Conservation (phyloP, 768 basidiomycete species). For the Coprinellus micaceus region DNA sequence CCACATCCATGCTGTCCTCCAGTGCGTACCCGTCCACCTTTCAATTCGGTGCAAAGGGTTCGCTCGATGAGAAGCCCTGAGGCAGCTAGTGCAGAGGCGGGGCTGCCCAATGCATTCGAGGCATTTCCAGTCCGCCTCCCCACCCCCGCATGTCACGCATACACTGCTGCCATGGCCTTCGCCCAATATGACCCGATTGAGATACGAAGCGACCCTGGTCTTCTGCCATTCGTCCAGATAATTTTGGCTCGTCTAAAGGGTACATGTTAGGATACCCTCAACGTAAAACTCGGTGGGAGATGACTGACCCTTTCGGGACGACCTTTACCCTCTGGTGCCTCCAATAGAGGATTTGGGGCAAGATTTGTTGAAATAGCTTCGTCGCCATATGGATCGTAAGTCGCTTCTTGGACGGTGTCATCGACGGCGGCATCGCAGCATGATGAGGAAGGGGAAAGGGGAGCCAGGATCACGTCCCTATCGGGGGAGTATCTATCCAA, state of each 20-base stretch:
- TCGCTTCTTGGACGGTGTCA: too few species aligned
- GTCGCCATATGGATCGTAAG: too few species aligned
- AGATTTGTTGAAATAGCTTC: too few species aligned
- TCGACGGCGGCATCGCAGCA: neutral
- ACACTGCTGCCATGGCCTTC: neutral
- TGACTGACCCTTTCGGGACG: neutral
- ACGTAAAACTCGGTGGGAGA: neutral
- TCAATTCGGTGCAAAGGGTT: constrained; percentile 18
- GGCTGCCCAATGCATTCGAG: neutral
- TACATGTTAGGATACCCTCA: neutral
- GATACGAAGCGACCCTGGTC: neutral
- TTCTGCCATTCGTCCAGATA: neutral
- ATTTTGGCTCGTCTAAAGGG: neutral
- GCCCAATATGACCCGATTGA: neutral
- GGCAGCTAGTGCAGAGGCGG: neutral
- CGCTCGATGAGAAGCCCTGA: neutral
- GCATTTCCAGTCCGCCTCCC: neutral
- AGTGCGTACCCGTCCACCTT: constrained; percentile 19
- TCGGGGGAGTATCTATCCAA: neutral
- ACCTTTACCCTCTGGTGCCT: neutral
- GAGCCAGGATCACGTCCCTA: neutral
- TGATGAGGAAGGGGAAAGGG: neutral
- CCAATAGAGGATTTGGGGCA: too few species aligned
- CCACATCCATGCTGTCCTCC: constrained; percentile 12
- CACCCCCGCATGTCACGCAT: neutral